phyloP scores from a whole-genome alignment of 192 early-diverging fungal genomes.

The Gaertneriomyces semiglobifer region DNA sequence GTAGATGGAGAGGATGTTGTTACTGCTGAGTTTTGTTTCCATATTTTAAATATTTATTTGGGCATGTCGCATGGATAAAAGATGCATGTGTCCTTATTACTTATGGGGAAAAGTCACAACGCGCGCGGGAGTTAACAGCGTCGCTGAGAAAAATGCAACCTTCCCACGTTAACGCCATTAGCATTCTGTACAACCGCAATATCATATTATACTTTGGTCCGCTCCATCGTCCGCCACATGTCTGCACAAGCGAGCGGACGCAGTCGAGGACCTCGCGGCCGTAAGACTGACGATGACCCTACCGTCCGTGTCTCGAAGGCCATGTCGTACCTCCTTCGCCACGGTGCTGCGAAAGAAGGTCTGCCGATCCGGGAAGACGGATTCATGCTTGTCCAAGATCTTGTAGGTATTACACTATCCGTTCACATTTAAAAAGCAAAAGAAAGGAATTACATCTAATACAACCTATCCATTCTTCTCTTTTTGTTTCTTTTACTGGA shows the following conservation, averaged over 20 bases:
- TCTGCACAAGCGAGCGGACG: not conserved
- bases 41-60: no score
- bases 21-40: no score
- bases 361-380: constrained; percentile 73
- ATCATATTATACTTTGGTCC: no score
- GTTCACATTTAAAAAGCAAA: not conserved
- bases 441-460: not conserved
- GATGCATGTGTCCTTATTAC: no score
- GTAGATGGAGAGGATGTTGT: no score
- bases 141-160: no score
- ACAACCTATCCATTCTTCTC: no score
- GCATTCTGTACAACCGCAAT: no score
- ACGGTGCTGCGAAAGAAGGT: constrained; percentile 75
- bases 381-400: constrained; percentile 62
- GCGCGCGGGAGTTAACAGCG: no score
- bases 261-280: not conserved
- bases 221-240: not conserved
- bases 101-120: no score
- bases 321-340: constrained; percentile 79
- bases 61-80: no score
- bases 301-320: constrained; percentile 57
- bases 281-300: constrained; percentile 1
- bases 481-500: not conserved
- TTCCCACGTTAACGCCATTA: no score
- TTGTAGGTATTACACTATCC: constrained; percentile 47